Base-by-base conservation (phyloP, 192 early-diverging fungal genomes). In the Coemansia javaensis region DNA sequence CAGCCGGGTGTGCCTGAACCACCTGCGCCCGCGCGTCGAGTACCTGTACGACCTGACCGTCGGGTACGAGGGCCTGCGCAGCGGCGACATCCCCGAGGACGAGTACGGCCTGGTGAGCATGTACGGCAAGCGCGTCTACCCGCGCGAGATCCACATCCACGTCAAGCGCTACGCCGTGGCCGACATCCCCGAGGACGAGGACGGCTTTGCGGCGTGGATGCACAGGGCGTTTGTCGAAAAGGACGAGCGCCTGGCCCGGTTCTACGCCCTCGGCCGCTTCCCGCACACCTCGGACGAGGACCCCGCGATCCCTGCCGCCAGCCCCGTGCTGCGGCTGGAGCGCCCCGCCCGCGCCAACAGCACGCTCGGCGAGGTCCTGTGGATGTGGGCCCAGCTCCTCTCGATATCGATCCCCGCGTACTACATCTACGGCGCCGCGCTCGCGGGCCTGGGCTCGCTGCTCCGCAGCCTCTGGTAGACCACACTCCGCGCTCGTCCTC, bases 41-140 rank as follows among this genome's bases (percentile, higher is more conserved):
- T 86, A 89, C 50, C 31, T 98, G 12, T 93, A 86, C 49, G 93
- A 98, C 60, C 47, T 93, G 6, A 93, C 96, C 2, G 79, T 98
- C 12, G 96, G 88, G 9, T 93, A 93, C 53, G 79, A 84, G 47
- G 90, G 90, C 1, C 61, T 95, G 12, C 63, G 63, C 14, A 56
- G 66, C 17, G 85, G 79, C 8, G 78, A 90, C 48, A 85, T 87
- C 41, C 90, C 91, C 0, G 88, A 93, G 50, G 85, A 94, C 38
- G 75, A 84, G 45, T 93, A 91, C 51, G 86, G 85, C 3, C 59
- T 94, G 7, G 75, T 80, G 50, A 76, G 82, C 40, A 81, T 89
- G 47, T 96, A 90, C 40, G 77, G 90, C 32, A 68, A 83, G 37
- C 63, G 82, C 11, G 64, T 73, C 3, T 86, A 85, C 32, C 95